phyloP scores from a whole-genome alignment of 163 green algal species.

The Chloromonas sp. region DNA sequence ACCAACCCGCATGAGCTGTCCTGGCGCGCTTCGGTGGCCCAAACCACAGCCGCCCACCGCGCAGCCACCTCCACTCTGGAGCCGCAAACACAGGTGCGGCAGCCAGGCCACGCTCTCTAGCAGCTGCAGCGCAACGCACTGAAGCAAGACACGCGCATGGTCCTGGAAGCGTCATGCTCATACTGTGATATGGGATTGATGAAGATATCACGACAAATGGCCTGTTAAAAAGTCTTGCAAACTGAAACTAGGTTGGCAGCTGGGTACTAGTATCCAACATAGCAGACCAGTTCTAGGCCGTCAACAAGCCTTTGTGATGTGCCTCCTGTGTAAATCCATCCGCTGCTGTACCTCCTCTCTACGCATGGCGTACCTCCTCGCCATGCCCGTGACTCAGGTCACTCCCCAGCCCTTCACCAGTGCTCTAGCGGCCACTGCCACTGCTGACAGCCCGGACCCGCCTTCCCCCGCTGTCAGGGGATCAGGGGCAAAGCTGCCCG shows the following conservation, averaged over 20 bases:
- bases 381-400: background rate
- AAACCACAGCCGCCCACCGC: constrained; percentile 1
- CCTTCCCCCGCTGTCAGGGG: background rate
- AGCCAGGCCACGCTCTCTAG: background rate
- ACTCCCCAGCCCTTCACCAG: background rate
- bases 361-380: too few relatives aligned
- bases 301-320: too few relatives aligned
- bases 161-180: too few relatives aligned
- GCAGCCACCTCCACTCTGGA: background rate
- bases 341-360: too few relatives aligned
- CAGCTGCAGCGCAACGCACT: background rate
- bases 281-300: too few relatives aligned
- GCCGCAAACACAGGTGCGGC: background rate
- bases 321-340: too few relatives aligned
- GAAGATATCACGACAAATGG: too few relatives aligned
- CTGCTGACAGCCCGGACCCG: background rate
- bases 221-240: too few relatives aligned
- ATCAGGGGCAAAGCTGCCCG: background rate
- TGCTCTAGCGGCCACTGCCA: background rate
- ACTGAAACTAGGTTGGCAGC: too few relatives aligned
- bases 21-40: constrained; percentile 23
- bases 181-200: too few relatives aligned
- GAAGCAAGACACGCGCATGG: too few relatives aligned
- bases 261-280: too few relatives aligned
- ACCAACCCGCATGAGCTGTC: constrained; percentile 22